Evolutionary conservation across 352 stramenopile genomes (phyloP).

Genomic region (Globisporangium uncinulatum): DNA sequence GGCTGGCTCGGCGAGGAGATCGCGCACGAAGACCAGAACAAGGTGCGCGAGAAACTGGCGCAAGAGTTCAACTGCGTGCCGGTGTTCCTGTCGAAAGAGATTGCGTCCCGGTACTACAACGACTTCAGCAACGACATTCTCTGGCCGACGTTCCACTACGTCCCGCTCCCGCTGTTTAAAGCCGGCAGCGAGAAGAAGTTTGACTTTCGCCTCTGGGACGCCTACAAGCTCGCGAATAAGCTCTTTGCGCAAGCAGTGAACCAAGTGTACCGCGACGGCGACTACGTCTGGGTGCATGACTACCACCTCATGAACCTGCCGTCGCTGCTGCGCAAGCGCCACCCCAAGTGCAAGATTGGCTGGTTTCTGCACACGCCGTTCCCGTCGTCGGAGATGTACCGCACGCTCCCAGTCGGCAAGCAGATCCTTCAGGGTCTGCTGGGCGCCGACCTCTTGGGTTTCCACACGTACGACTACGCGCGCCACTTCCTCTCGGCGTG

Average conservation of each 20-base stretch:
- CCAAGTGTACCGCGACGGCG: constrained; percentile 85
- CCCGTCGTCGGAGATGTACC: constrained; percentile 82
- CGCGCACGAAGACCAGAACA: constrained; percentile 71
- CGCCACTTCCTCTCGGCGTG: constrained; percentile 84
- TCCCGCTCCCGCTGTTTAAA: constrained; percentile 33
- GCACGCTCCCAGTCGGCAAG: constrained; percentile 67
- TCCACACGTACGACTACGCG: constrained; percentile 90
- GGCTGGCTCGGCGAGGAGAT: constrained; percentile 88
- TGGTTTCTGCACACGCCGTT: constrained; percentile 90
- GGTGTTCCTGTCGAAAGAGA: constrained; percentile 80
- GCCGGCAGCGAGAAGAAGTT: constrained; percentile 67
- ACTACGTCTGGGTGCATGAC: constrained; percentile 87
- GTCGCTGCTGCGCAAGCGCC: constrained; percentile 72
- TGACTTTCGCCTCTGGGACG: constrained; percentile 81
- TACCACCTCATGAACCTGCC: constrained; percentile 89
- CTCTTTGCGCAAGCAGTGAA: constrained; percentile 80
- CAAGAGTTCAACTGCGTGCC: constrained; percentile 86
- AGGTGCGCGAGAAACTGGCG: constrained; percentile 56
- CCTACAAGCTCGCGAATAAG: constrained; percentile 85
- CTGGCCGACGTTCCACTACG: constrained; percentile 91
- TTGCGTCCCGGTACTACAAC: constrained; percentile 77
- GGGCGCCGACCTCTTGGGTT: constrained; percentile 76
- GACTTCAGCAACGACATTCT: constrained; percentile 87
- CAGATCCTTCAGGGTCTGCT: constrained; percentile 74
- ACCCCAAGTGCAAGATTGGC: constrained; percentile 67